Percentiles rank a stretch among this genome's conserved stretches.
phyloP scores from a whole-genome alignment of 169 alveolate species.

The Cryptosporidium ubiquitum region DNA sequence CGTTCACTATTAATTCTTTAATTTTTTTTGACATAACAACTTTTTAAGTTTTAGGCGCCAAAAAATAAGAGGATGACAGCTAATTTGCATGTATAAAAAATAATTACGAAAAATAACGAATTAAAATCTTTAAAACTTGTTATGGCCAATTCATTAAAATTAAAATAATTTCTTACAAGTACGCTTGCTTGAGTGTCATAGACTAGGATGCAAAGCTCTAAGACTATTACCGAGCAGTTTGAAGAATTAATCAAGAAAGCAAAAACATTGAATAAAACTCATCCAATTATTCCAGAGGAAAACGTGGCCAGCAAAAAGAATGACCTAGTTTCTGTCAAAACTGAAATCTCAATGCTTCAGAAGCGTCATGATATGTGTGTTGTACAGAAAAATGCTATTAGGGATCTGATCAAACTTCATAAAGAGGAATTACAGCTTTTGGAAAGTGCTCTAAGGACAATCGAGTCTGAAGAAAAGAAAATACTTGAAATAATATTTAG shows the following conservation, averaged over 20 bases:
- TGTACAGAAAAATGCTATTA: slow-evolving; percentile 44
- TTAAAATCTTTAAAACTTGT: neutral
- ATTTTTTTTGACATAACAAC: neutral
- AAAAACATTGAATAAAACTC: neutral
- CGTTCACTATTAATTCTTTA: neutral
- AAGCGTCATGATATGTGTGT: slow-evolving; percentile 60
- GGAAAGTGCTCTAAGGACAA: slow-evolving; percentile 61
- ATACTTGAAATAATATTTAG: neutral
- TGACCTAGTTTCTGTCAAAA: neutral
- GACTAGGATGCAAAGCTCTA: slow-evolving; percentile 39
- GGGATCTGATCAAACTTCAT: slow-evolving; percentile 20
- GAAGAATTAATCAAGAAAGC: slow-evolving; percentile 59
- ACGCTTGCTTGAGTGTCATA: neutral
- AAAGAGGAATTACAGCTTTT: slow-evolving; percentile 31
- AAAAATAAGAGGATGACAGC: slow-evolving; percentile 50
- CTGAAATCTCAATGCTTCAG: neutral
- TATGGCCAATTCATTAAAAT: neutral
- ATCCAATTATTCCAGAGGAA: neutral
- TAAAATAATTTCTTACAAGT: neutral
- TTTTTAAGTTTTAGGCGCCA: neutral
- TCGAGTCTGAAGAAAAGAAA: slow-evolving; percentile 48
- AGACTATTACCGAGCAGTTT: slow-evolving; percentile 34
- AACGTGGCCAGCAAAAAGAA: neutral
- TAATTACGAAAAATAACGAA: neutral
- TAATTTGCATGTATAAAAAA: neutral